phyloP scores from a whole-genome alignment of 257 asterid genomes.

The Solanum bukasovii region DNA sequence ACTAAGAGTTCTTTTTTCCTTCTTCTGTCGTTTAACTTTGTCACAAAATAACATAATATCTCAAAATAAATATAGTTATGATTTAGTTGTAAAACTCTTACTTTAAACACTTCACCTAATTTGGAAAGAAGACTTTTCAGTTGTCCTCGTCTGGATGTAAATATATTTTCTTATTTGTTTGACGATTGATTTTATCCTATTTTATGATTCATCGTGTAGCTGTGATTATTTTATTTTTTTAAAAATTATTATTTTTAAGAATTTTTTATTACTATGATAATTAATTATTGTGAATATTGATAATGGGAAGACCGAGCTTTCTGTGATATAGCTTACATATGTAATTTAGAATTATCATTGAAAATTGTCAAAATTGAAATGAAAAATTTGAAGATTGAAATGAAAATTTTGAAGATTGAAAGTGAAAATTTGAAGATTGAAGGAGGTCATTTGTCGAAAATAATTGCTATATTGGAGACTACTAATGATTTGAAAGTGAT shows the following conservation, averaged over 20 bases:
- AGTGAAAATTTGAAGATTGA: neutral
- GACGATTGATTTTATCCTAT: neutral
- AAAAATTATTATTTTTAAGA: no score
- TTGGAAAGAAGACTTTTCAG: neutral
- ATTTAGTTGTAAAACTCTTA: neutral
- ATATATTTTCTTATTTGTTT: no score
- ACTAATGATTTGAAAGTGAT: neutral
- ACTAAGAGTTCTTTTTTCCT: neutral
- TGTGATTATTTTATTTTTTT: neutral
- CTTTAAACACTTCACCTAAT: neutral
- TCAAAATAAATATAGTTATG: neutral
- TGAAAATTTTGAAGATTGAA: neutral
- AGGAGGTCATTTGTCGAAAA: neutral
- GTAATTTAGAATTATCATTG: neutral
- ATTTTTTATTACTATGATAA: neutral
- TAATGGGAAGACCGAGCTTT: neutral
- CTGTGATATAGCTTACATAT: neutral
- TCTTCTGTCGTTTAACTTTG: neutral
- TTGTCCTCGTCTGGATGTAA: neutral
- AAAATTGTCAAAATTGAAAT: neutral
- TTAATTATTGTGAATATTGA: neutral
- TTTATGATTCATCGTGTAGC: neutral
- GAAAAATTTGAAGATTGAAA: neutral
- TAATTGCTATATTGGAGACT: neutral
- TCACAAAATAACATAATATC: neutral